These are phyloP conservation scores for Fusarium caatingaense DNA, from an alignment of 2,329 filamentous ascomycete species.

Conservation along the genomic window DNA sequence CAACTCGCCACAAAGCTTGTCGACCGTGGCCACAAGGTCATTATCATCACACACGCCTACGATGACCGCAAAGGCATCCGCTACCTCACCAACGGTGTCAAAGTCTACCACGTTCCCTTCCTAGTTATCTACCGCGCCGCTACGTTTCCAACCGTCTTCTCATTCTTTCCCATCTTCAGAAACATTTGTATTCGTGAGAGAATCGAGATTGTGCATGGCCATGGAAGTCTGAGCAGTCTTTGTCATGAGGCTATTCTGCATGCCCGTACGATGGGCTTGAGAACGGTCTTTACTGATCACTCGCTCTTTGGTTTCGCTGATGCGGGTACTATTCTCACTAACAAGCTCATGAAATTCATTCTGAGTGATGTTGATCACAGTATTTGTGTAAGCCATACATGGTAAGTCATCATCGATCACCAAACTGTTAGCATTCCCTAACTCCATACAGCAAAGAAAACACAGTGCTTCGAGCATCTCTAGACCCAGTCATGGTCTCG, in stretches of 20 bases:
- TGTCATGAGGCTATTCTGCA: slow-evolving; percentile 96
- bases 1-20: slow-evolving; percentile 96
- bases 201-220: slow-evolving; percentile 98
- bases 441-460: slow-evolving; percentile 84
- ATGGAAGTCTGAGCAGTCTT: slow-evolving; percentile 90
- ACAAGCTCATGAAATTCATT: slow-evolving; percentile 96
- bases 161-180: slow-evolving; percentile 96
- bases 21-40: slow-evolving; percentile 96
- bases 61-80: slow-evolving; percentile 90
- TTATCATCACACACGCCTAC: slow-evolving; percentile 97
- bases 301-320: slow-evolving; percentile 98
- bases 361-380: slow-evolving; percentile 98
- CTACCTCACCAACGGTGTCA: slow-evolving; percentile 96
- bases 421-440: slow-evolving; percentile 7
- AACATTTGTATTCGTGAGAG: slow-evolving; percentile 95
- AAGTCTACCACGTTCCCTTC: slow-evolving; percentile 98
- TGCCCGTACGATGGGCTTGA: slow-evolving; percentile 92
- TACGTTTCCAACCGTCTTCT: slow-evolving; percentile 97
- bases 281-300: slow-evolving; percentile 97
- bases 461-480: slow-evolving; percentile 90
- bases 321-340: slow-evolving; percentile 93
- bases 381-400: slow-evolving; percentile 98
- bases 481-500: slow-evolving; percentile 96
- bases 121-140: slow-evolving; percentile 93
- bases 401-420: slow-evolving; percentile 63